Evolutionary conservation across 1,284 basidiomycete genomes (phyloP).

Genomic region (Pyrrhoderma lamaoense): DNA sequence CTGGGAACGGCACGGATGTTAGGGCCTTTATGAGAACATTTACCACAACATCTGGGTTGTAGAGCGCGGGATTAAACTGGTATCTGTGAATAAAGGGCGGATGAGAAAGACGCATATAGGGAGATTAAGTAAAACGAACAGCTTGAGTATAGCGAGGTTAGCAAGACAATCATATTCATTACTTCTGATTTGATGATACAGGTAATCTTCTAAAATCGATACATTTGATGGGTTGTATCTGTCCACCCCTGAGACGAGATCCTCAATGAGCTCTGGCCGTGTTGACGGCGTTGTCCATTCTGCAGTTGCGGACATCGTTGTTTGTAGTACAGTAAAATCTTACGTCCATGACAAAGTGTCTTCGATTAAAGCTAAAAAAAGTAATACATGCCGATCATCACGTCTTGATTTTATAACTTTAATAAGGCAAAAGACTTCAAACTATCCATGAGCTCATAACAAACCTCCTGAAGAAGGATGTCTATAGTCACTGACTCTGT

Average conservation of each 20-base stretch:
- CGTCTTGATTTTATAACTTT: too few species aligned
- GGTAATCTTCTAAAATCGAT: constrained; percentile 88
- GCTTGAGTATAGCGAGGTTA: constrained; percentile 83
- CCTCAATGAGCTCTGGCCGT: constrained; percentile 80
- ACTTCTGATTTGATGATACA: constrained; percentile 84
- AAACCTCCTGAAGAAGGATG: too few species aligned
- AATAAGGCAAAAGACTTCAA: too few species aligned
- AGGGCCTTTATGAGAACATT: constrained; percentile 94
- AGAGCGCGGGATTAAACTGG: constrained; percentile 92
- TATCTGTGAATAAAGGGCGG: constrained; percentile 48
- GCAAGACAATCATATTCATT: constrained; percentile 91
- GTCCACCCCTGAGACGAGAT: constrained; percentile 90
- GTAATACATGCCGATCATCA: too few species aligned
- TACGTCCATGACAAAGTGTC: too few species aligned
- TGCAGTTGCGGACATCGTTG: constrained; percentile 38
- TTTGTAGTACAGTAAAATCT: constrained; percentile 8
- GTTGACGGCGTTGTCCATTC: constrained; percentile 66
- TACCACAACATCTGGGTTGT: constrained; percentile 88
- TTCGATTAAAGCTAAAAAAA: too few species aligned
- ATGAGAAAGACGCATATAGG: constrained; percentile 1
- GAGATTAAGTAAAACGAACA: constrained; percentile 40
- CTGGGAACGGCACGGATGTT: constrained; percentile 74
- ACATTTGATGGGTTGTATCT: constrained; percentile 95
- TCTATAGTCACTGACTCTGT: background rate
- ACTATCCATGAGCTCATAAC: too few species aligned